Evolutionary conservation across 2,329 filamentous ascomycete genomes (phyloP), one percentile per base, ranked within the genome.

Genomic region (Corniculantispora saksenae): DNA sequence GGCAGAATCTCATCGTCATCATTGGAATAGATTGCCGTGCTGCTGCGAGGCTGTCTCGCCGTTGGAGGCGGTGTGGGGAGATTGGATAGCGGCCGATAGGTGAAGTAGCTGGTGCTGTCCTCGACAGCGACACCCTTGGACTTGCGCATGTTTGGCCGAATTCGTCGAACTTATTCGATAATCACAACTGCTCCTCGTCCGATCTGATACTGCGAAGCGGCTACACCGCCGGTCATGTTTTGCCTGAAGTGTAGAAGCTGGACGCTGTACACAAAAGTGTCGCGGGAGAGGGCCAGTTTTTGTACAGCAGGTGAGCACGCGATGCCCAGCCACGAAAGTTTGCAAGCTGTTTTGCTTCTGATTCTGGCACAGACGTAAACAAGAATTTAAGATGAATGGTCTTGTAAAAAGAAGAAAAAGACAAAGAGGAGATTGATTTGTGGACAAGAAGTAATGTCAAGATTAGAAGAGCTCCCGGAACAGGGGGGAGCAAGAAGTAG

Each of bases 41-140:
- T 70, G 29, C 78, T 78, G 50, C 80, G 80, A 21, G 80, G 80
- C 67, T 72, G 78, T 66, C 77, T 78, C 58, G 82, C 83, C 53
- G 85, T 88, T 13, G 83, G 83, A 53, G 88, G 88, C 67, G 88
- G 88, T 61, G 88, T 91, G 25, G 88, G 88, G 25, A 91, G 82
- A 74, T 88, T 89, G 35, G 88, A 90, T 60, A 91, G 80, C 12
- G 88, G 88, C 56, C 86, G 84, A 76, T 90, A 91, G 68, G 87
- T 88, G 71, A 88, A 87, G 75, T 85, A 86, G 68, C 81, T 81
- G 66, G 82, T 80, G 64, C 83, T 81, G 70, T 83, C 79, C 51
- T 71, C 70, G 62, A 69, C 69, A 63, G 70, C 70, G 62, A 51
- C 60, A 35, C 65, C 65, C 29, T 66, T 67, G 54, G 66, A 67